Evolutionary conservation across 768 basidiomycete species (phyloP), one percentile per base, ranked within the genome.

Genomic region (Trametes villosa): DNA sequence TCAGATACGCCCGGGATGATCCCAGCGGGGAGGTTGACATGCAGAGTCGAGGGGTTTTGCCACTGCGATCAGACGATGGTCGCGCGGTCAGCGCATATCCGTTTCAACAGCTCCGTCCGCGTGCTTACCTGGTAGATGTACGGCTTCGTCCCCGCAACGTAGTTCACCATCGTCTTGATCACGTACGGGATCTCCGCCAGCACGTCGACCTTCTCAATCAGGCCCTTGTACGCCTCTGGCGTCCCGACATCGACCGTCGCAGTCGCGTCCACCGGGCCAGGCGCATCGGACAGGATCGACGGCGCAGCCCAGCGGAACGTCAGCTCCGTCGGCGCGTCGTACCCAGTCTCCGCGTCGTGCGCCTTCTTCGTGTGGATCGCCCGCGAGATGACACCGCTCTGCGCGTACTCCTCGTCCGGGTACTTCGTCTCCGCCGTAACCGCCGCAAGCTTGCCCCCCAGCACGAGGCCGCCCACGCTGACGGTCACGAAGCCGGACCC

Each of bases 171-270:
- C 74, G 94, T 86, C 79, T 94, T 94, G 72, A 99, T 77, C 55
- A 96, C 86, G 61, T 89, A 87, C 12, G 97, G 97, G 64, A 97
- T 92, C 78, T 99, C 96, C 6, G 91, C 95, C 9, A 99, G 83
- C 3, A 98, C 87, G 69, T 99, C 95, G 27, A 98, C 92, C 75
- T 96, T 95, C 74, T 94, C 92, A 51, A 96, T 82, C 66, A 97
- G 77, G 0, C 93, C 94, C 38, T 84, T 86, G 15, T 86, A 85
- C n/a, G 76, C 72, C 55, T 77, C 73, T 27, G 84, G 75, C 50
- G 76, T 72, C 26, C 91, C 88, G 45, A 94, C 75, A 57, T 87
- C 83, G 33, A 82, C 76, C 22, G 77, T 66, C 36, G 91, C 63
- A 22, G 79, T 80, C 12, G 86, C 91, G 34, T 83, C 76, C 36